Evolutionary conservation across 352 stramenopile genomes (phyloP).

Genomic region (Phytopythium vexans): DNA sequence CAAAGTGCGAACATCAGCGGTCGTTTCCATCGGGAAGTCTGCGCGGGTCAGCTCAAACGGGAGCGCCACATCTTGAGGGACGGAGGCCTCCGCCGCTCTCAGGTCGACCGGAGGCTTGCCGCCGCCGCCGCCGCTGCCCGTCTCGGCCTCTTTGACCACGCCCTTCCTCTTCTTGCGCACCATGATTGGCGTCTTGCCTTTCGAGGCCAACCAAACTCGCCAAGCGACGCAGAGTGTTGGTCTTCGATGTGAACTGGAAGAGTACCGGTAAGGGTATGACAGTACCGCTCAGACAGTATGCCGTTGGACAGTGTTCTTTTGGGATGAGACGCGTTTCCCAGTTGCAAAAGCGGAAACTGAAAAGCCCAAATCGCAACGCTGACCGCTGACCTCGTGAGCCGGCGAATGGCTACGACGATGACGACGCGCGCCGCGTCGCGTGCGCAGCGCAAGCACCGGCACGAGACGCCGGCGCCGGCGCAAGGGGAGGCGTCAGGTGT

Average conservation of each 20-base stretch:
- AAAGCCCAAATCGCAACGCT: too few relatives aligned
- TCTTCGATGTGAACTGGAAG: not conserved
- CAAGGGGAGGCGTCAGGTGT: too few relatives aligned
- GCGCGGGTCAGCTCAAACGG: slow-evolving; percentile 24
- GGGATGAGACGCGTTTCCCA: too few relatives aligned
- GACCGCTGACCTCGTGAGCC: too few relatives aligned
- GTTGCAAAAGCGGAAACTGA: too few relatives aligned
- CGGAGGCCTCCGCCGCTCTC: slow-evolving; percentile 12
- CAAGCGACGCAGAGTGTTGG: not conserved
- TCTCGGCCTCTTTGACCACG: slow-evolving; percentile 53
- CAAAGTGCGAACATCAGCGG: slow-evolving; percentile 14
- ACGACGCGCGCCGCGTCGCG: slow-evolving; percentile 10
- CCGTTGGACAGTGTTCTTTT: too few relatives aligned
- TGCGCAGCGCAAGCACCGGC: slow-evolving; percentile 8
- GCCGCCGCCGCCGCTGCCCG: slow-evolving; percentile 9
- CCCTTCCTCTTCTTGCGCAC: slow-evolving; percentile 82
- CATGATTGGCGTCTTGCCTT: slow-evolving; percentile 24
- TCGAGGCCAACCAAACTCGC: not conserved
- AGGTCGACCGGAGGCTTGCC: slow-evolving; percentile 33
- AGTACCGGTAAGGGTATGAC: too few relatives aligned
- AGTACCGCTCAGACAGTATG: too few relatives aligned
- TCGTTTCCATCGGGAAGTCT: slow-evolving; percentile 12
- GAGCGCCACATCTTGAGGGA: slow-evolving; percentile 35
- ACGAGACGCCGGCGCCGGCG: not conserved
- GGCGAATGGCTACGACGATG: slow-evolving; percentile 9